Base-by-base conservation (phyloP, 1,139 yeast genomes). In the Pichia sp. region DNA sequence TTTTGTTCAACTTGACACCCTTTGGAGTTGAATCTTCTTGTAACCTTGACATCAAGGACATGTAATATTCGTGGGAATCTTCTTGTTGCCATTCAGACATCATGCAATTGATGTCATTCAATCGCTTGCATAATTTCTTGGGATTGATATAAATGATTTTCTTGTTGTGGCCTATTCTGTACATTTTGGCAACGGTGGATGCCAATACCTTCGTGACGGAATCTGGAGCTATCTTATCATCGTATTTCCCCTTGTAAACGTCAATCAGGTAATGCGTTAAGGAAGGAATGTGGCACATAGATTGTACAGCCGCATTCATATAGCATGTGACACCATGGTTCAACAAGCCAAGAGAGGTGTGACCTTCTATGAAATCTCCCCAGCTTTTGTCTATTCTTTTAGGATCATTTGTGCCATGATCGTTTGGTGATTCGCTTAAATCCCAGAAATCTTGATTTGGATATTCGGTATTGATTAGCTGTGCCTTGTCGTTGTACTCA, bases 61-160 rank as follows among this genome's bases (percentile, higher is more conserved):
- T 90, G 68, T 85, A 89, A 71, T 92, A 93, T 70, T 93, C 99
- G 70, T 93, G 99, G 0, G 97, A 87, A 70, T 93, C 99, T 71
- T 93, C 98, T 70, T 93, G 99, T 70, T 90, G 92, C 96, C 96
- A 90, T 68, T 85, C 93, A 44, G 92, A 84, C 96, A 92, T 90
- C 95, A 89, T 87, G 67, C 96, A 90, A 70, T 92, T 92, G 64
- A 92, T 90, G 63, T 90, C 96, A 52, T 81, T 88, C 55, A 92
- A 74, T 59, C 93, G 76, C 53, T 78, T 77, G 54, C 90, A 85
- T 62, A 92, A 76, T 63, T 80, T 82, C 62, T 84, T 82, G 4
- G 97, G 97, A 66, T 88, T 84, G 56, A 86, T 75, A 63, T 76
- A 84, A 58, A 70, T 67, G 29, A 72, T 70, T 50, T 67, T 70